phyloP scores from a whole-genome alignment of 805 yeast species.

The Candida caryicola region DNA sequence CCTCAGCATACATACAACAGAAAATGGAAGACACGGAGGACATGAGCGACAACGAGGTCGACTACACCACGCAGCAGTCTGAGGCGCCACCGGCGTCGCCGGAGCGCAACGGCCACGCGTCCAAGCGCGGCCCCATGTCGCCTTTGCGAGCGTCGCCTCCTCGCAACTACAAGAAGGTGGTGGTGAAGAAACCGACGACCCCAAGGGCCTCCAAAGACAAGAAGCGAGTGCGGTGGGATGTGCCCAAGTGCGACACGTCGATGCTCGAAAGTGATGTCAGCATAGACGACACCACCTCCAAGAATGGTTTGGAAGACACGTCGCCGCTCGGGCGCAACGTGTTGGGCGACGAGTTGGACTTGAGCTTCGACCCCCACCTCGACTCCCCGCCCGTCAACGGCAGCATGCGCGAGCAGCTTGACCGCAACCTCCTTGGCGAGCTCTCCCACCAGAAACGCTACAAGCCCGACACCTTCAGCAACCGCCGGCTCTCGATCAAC shows the following conservation, averaged over 20 bases:
- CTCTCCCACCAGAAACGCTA: constrained; percentile 1
- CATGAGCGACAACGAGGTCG: background rate
- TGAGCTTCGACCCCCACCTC: constrained; percentile 26
- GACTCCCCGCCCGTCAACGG: constrained; percentile 28
- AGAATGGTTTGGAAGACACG: constrained; percentile 26
- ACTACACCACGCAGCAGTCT: background rate
- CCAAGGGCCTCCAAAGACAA: constrained; percentile 7
- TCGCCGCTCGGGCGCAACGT: constrained; percentile 27
- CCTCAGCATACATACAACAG: constrained; percentile 27
- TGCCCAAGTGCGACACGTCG: constrained; percentile 6
- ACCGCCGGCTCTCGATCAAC: constrained; percentile 17
- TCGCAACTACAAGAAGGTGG: constrained; percentile 16
- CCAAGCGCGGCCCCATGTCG: constrained; percentile 23
- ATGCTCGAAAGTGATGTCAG: constrained; percentile 30
- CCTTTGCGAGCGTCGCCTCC: constrained; percentile 29
- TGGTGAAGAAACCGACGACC: constrained; percentile 11
- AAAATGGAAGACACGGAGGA: constrained; percentile 15
- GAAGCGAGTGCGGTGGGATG: constrained; percentile 10
- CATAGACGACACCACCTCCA: constrained; percentile 25
- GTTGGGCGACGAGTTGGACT: constrained; percentile 26
- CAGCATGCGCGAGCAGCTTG: background rate
- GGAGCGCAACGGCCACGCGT: constrained; percentile 2
- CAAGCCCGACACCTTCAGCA: constrained; percentile 14
- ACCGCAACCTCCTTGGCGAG: background rate
- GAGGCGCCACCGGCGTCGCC: constrained; percentile 10